Base-by-base conservation (phyloP, 2,329 filamentous ascomycete genomes). In the Aspergillus sergii region DNA sequence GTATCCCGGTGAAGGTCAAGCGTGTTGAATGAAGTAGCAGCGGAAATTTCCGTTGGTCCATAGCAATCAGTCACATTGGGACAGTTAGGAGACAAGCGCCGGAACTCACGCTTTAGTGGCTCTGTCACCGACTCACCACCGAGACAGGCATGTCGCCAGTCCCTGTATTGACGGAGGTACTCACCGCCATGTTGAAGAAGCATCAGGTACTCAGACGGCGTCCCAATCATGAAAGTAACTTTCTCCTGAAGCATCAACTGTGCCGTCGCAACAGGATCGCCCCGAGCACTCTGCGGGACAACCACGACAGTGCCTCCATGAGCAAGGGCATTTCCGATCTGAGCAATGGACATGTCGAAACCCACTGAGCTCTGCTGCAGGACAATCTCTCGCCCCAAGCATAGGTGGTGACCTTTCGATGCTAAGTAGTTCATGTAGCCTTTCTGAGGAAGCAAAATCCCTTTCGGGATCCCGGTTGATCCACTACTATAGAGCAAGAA, bases 161-260 rank as follows among this genome's bases (percentile, higher is more conserved):
- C 36, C n/a, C 51, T 61, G 11, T 58, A 30, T 21, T 64, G 28
- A 3, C 51, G 48, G 23, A 71, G 68, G 36, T 64, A 58, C 12
- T 61, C 63, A 16, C 39, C 36, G 2, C 65, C 68, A 43, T 68
- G 68, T 9, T 57, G 57, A 8, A 43, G 39, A 16, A 43, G 39
- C 69, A 39, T 63, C 62, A 66, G 34, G 56, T 72, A 71, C 54
- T 72, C 70, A 4, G 71, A 67, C 26, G 70, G 66, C 2, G 69
- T 71, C 6, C 59, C 65, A n/a, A 58, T 64, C 16, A 68, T 72
- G 51, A 66, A 68, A 0, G 67, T 69, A 58, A 73, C 65, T 5
- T 32, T 32, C 16, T 71, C 39, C 21, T 63, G 34, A 7, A 23
- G 21, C 12, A 73, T 69, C 7, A 72, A 45, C 16, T 66, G 39